Evolutionary conservation across 176 grass and related monocot genomes (phyloP).

Genomic region (Juncus inflexus): DNA sequence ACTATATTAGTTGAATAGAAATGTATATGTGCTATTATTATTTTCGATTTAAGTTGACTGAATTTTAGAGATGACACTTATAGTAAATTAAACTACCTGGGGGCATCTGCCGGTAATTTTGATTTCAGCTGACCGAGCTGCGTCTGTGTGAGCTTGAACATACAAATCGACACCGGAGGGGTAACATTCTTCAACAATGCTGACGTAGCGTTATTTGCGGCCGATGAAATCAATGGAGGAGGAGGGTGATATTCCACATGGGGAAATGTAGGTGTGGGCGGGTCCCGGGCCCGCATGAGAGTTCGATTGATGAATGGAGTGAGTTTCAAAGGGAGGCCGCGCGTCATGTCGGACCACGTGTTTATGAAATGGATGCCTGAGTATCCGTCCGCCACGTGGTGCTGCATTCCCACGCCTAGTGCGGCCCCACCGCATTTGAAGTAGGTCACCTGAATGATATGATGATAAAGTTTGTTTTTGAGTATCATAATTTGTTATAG

Average conservation of each 20-base stretch:
- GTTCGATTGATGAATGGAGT: slow-evolving; percentile 25
- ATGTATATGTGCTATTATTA: too few relatives aligned
- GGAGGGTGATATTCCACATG: slow-evolving; percentile 18
- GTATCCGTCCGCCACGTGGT: slow-evolving; percentile 39
- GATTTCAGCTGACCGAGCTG: slow-evolving; percentile 14
- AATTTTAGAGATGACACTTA: too few relatives aligned
- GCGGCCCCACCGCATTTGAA: slow-evolving; percentile 36
- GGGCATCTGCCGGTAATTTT: slow-evolving; percentile 19
- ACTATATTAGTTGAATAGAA: too few relatives aligned
- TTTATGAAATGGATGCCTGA: slow-evolving; percentile 26
- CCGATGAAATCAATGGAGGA: slow-evolving; percentile 1
- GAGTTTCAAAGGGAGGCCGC: slow-evolving; percentile 12
- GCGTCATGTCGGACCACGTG: slow-evolving; percentile 29
- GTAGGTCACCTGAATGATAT: slow-evolving; percentile 34
- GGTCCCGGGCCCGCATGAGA: slow-evolving; percentile 22
- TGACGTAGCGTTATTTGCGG: background rate
- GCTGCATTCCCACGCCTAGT: slow-evolving; percentile 34
- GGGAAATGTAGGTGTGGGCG: slow-evolving; percentile 20
- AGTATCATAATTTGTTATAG: too few relatives aligned
- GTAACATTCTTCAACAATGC: background rate
- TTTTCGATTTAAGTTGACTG: background rate
- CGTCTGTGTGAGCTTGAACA: slow-evolving; percentile 13
- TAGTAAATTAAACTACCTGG: background rate
- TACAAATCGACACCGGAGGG: slow-evolving; percentile 17
- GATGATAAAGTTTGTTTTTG: too few relatives aligned